Percentiles rank a stretch among this genome's conserved stretches.
These are phyloP conservation scores for Ceratocystis colombiana DNA, from an alignment of 2,329 filamentous ascomycete species.

Conservation along the genomic window DNA sequence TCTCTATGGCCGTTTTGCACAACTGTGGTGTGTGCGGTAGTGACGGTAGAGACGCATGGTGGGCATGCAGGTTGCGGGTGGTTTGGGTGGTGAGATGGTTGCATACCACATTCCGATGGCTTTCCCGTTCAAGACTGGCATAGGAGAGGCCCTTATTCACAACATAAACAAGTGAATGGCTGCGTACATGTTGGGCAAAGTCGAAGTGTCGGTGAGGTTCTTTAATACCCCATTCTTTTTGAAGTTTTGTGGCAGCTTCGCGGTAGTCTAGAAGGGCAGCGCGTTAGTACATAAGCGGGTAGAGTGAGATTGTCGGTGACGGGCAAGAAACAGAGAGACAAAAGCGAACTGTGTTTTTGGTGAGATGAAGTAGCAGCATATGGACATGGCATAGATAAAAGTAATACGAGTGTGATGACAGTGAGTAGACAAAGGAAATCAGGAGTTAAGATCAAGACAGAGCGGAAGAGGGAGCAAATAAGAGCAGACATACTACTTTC, in stretches of 20 bases:
- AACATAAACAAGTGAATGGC: slow-evolving; percentile 52
- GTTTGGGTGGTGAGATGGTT: slow-evolving; percentile 4
- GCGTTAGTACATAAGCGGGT: slow-evolving; percentile 10
- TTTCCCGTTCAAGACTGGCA: slow-evolving; percentile 49
- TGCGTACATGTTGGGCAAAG: slow-evolving; percentile 56
- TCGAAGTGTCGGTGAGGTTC: slow-evolving; percentile 53
- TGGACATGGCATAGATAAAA: not conserved
- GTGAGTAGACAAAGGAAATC: too few relatives aligned
- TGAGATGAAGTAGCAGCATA: not conserved
- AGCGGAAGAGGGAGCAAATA: not conserved
- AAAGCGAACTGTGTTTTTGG: not conserved
- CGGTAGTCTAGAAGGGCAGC: slow-evolving; percentile 46
- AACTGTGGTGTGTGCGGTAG: not conserved
- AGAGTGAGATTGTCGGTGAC: not conserved
- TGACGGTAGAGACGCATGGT: not conserved
- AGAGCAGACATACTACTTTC: slow-evolving; percentile 49
- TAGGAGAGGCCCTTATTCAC: slow-evolving; percentile 55
- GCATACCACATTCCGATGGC: slow-evolving; percentile 42
- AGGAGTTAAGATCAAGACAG: not conserved
- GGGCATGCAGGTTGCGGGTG: not conserved
- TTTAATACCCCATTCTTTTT: slow-evolving; percentile 57
- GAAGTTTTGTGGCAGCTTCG: slow-evolving; percentile 57
- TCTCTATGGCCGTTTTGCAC: not conserved
- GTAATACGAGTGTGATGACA: too few relatives aligned
- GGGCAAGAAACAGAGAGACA: not conserved